phyloP scores from a whole-genome alignment of 352 stramenopile species.

The Globisporangium polare region DNA sequence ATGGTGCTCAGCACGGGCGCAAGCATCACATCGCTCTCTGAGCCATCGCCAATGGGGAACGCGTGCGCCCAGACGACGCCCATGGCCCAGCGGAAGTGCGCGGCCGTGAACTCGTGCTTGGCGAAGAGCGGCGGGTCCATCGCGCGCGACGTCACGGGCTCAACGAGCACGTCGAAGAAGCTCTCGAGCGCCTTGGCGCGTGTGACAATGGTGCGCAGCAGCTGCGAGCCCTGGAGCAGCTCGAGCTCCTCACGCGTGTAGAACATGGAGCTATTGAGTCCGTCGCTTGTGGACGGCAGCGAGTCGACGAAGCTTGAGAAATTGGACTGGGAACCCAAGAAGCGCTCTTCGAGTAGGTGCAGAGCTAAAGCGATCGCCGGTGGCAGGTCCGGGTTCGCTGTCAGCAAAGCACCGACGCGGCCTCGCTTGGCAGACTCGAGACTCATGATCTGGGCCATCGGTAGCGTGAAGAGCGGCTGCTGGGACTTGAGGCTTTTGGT shows the following conservation, averaged over 20 bases:
- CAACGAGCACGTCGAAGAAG: slow-evolving; percentile 35
- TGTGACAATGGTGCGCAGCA: slow-evolving; percentile 25
- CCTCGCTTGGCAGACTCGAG: slow-evolving; percentile 24
- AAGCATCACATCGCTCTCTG: slow-evolving; percentile 31
- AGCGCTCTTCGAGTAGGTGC: slow-evolving; percentile 44
- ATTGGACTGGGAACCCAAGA: slow-evolving; percentile 30
- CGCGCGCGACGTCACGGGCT: slow-evolving; percentile 31
- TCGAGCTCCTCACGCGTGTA: slow-evolving; percentile 31
- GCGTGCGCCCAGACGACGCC: slow-evolving; percentile 38
- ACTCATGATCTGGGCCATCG: slow-evolving; percentile 36
- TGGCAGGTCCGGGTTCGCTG: slow-evolving; percentile 42
- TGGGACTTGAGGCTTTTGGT: slow-evolving; percentile 3
- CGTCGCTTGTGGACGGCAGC: slow-evolving; percentile 16
- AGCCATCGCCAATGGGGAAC: slow-evolving; percentile 20
- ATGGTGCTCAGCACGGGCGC: slow-evolving; percentile 39
- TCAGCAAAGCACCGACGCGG: slow-evolving; percentile 32
- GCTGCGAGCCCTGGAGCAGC: slow-evolving; percentile 33
- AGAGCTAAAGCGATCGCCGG: slow-evolving; percentile 33
- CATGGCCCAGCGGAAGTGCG: slow-evolving; percentile 43
- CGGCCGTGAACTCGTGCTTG: slow-evolving; percentile 36
- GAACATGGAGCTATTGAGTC: slow-evolving; percentile 42
- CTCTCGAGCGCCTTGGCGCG: slow-evolving; percentile 29
- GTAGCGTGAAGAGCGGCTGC: slow-evolving; percentile 27
- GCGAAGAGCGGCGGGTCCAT: slow-evolving; percentile 45
- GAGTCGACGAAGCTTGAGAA: slow-evolving; percentile 31